Evolutionary conservation across 257 asterid species (phyloP).

Genomic region (Agastache rugosa): DNA sequence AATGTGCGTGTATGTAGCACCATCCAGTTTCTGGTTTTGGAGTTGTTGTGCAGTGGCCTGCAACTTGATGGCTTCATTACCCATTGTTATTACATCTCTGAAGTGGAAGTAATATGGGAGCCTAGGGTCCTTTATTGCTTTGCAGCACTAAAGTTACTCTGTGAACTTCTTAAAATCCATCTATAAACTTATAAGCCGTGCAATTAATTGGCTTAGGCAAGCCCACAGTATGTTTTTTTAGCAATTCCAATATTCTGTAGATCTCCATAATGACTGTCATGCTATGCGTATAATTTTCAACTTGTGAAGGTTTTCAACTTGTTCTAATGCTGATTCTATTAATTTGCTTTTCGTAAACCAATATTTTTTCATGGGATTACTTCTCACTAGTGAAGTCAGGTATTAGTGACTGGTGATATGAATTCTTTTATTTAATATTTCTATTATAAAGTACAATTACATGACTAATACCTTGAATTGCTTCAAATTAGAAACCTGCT

Average conservation of each 20-base stretch:
- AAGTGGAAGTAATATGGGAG: background rate
- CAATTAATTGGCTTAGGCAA: background rate
- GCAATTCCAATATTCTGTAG: background rate
- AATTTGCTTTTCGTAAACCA: slow-evolving; percentile 8
- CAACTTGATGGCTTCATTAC: background rate
- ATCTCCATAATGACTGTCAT: background rate
- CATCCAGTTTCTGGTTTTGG: background rate
- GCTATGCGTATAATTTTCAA: background rate
- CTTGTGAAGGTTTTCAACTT: background rate
- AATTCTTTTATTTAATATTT: background rate
- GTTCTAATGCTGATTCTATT: background rate
- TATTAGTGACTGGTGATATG: slow-evolving; percentile 17
- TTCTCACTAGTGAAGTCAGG: slow-evolving; percentile 2
- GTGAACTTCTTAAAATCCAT: background rate
- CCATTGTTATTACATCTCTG: background rate
- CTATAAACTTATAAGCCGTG: background rate
- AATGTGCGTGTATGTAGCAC: background rate
- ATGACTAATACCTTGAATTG: background rate
- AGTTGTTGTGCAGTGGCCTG: background rate
- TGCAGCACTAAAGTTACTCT: slow-evolving; percentile 11
- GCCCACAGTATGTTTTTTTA: background rate
- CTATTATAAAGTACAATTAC: background rate
- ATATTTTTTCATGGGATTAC: background rate
- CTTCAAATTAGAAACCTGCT: slow-evolving; percentile 25
- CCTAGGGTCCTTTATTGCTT: slow-evolving; percentile 2